A percentile compares a stretch with the other conserved stretches of the same genome.
These are phyloP conservation scores for Stagonosporopsis chrysanthemi DNA, from an alignment of 2,329 filamentous ascomycete genomes.

Conservation along the genomic window DNA sequence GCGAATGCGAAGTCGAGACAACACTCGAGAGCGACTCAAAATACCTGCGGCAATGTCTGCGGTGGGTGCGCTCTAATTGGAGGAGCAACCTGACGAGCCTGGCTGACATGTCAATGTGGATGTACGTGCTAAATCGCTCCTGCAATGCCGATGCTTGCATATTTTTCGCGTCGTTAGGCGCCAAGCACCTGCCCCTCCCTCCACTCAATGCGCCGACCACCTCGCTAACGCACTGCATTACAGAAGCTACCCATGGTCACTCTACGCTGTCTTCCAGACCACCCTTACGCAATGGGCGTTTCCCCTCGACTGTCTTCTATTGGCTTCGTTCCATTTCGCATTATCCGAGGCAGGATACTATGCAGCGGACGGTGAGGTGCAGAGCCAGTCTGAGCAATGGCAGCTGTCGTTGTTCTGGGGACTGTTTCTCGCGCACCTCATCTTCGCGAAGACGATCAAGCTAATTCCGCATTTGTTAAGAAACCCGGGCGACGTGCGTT, in stretches of 20 bases:
- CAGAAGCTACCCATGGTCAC: conserved; percentile 91
- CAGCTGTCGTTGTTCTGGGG: conserved; percentile 41
- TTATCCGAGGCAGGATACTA: conserved; percentile 45
- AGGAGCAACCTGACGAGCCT: conserved; percentile 94
- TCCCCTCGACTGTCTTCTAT: conserved; percentile 68
- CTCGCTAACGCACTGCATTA: conserved; percentile 37
- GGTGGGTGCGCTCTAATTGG: conserved; percentile 98
- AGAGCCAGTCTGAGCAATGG: conserved; percentile 27
- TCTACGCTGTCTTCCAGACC: conserved; percentile 90
- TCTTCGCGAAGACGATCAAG: conserved; percentile 91
- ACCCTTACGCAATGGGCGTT: conserved; percentile 91
- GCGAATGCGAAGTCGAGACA: conserved; percentile 83
- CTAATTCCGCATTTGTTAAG: conserved; percentile 84
- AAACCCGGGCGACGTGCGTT: conserved; percentile 80
- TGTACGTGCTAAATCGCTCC: conserved; percentile 64
- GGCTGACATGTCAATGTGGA: conserved; percentile 82
- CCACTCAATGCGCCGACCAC: conserved; percentile 28
- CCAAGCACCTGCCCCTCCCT: conserved; percentile 42
- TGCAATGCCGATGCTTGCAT: conserved; percentile 32
- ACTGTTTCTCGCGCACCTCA: conserved; percentile 54
- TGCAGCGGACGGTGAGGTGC: conserved; percentile 26
- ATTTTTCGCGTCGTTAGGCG: conserved; percentile 34
- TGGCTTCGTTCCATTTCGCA: conserved; percentile 42
- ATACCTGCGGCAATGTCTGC: conserved; percentile 90
- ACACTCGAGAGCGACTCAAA: conserved; percentile 88